Conservation (phyloP, 495 filamentous ascomycete genomes). For the Xylaria grammica region DNA sequence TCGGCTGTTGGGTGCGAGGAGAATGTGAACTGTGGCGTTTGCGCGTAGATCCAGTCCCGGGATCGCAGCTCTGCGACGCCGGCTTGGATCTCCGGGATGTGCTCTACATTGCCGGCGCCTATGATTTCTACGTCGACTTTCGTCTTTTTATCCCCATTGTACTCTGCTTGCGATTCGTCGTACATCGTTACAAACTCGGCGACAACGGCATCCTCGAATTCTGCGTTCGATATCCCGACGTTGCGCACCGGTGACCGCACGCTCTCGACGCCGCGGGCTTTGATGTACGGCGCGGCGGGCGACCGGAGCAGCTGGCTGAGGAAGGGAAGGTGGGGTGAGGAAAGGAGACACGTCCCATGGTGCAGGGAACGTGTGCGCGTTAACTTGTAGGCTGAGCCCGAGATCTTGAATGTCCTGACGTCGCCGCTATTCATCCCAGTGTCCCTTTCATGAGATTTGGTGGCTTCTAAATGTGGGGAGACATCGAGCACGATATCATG, state of each 20-base stretch:
- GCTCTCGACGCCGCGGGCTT: slow-evolving; percentile 88
- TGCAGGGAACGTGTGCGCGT: slow-evolving; percentile 79
- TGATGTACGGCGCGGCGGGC: slow-evolving; percentile 74
- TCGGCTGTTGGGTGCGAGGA: slow-evolving; percentile 57
- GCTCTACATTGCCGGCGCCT: neutral
- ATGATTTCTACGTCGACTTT: slow-evolving; percentile 9
- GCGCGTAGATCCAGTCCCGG: slow-evolving; percentile 75
- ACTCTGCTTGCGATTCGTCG: slow-evolving; percentile 15
- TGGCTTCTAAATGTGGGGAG: slow-evolving; percentile 30
- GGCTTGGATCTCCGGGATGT: slow-evolving; percentile 19
- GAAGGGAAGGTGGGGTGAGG: slow-evolving; percentile 67
- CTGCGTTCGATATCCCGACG: slow-evolving; percentile 55
- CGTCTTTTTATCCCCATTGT: neutral
- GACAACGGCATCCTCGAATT: slow-evolving; percentile 59
- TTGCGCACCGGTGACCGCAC: slow-evolving; percentile 85
- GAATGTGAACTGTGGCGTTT: slow-evolving; percentile 86
- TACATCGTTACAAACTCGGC: slow-evolving; percentile 63
- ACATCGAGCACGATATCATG: slow-evolving; percentile 88
- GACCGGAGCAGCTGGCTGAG: slow-evolving; percentile 72
- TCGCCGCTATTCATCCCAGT: neutral
- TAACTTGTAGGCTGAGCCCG: slow-evolving; percentile 92
- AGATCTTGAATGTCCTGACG: slow-evolving; percentile 72
- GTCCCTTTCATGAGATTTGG: too few species aligned
- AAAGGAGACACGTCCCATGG: slow-evolving; percentile 87
- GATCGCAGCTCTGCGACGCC: slow-evolving; percentile 52